Conservation (phyloP, 2,329 filamentous ascomycete genomes). For the Penicillium sp. region DNA sequence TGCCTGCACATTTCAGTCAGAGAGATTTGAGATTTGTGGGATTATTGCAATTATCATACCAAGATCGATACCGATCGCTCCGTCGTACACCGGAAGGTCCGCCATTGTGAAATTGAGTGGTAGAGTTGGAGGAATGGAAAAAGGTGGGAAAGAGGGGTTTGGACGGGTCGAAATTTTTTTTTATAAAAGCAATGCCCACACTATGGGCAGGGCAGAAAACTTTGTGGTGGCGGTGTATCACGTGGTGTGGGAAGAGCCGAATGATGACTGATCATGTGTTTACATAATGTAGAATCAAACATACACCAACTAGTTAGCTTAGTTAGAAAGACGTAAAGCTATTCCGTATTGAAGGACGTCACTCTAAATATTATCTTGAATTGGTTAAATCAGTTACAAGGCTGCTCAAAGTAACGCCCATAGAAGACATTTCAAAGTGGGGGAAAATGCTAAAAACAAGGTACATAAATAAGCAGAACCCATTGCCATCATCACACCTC, state of each 20-base stretch:
- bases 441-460: too few relatives aligned
- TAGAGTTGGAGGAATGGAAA: conserved; percentile 21
- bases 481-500: not conserved
- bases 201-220: conserved; percentile 23
- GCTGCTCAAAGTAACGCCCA: not conserved
- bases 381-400: not conserved
- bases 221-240: conserved; percentile 26
- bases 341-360: too few relatives aligned
- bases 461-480: not conserved
- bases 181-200: conserved; percentile 27
- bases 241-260: conserved; percentile 11
- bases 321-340: too few relatives aligned
- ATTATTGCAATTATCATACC: conserved; percentile 61
- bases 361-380: not conserved
- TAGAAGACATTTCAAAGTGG: not conserved
- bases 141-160: conserved; percentile 24
- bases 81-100: conserved; percentile 72
- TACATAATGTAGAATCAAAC: too few relatives aligned
- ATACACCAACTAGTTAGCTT: too few relatives aligned
- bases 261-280: not conserved
- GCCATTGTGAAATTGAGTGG: conserved; percentile 25
- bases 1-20: conserved; percentile 62
- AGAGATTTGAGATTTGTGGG: conserved; percentile 1
- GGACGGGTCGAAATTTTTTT: conserved; percentile 27
- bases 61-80: conserved; percentile 99